Evolutionary conservation across 345 rosid genomes (phyloP).

Genomic region (Boechera divaricarpa): DNA sequence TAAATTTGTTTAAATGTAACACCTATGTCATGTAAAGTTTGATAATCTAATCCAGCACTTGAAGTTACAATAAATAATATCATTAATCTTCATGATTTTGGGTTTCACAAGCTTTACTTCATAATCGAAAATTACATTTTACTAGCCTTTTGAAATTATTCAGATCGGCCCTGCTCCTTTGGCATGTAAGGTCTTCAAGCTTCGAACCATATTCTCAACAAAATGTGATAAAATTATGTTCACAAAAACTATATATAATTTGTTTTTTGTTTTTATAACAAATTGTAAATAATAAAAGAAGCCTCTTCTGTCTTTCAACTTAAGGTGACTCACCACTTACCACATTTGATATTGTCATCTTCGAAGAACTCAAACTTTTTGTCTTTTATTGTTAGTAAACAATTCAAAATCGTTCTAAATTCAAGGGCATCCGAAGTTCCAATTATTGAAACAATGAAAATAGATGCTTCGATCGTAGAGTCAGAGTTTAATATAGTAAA

Average conservation of each 20-base stretch:
- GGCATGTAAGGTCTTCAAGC: too few species aligned
- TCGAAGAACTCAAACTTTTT: conserved; percentile 1
- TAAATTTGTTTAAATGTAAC: background rate
- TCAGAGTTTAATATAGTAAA: background rate
- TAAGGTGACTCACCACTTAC: conserved; percentile 5
- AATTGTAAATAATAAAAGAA: too few species aligned
- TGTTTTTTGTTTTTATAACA: too few species aligned
- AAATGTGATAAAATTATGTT: background rate
- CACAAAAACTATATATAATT: too few species aligned
- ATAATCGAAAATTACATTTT: background rate
- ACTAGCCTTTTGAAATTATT: background rate
- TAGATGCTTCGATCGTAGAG: background rate
- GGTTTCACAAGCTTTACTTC: background rate
- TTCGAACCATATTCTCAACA: background rate
- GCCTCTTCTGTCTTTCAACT: too few species aligned
- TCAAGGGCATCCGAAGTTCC: conserved; percentile 20
- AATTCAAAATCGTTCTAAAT: background rate
- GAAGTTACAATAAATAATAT: background rate
- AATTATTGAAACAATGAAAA: conserved; percentile 3
- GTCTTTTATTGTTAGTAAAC: background rate
- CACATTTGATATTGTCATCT: conserved; percentile 14
- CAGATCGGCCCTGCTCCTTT: too few species aligned
- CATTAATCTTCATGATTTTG: background rate
- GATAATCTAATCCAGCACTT: background rate
- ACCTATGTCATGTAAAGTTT: background rate